Conservation (phyloP, 1,139 yeast species). For the Taphrina wiesneri region DNA sequence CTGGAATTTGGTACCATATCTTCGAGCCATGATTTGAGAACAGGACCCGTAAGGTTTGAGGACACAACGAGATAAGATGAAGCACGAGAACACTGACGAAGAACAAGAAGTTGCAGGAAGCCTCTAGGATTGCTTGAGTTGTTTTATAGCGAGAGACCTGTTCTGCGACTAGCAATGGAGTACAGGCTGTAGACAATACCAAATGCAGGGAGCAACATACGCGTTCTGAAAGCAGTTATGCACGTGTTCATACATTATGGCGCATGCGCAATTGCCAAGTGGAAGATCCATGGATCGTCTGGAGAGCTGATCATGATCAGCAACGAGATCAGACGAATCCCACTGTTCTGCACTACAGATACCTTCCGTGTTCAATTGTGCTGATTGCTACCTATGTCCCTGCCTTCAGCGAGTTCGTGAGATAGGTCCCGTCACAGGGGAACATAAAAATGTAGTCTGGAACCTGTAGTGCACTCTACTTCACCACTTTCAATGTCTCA, state of each 20-base stretch:
- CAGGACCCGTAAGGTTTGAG: too few species aligned
- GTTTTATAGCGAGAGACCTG: not conserved
- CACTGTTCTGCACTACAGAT: too few species aligned
- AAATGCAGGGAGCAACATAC: too few species aligned
- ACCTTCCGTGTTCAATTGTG: too few species aligned
- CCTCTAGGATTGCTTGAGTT: not conserved
- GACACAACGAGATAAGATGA: too few species aligned
- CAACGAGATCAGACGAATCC: too few species aligned
- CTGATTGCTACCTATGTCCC: too few species aligned
- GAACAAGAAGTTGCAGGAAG: not conserved
- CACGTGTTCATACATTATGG: not conserved
- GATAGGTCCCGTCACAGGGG: too few species aligned
- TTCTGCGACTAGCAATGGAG: not conserved
- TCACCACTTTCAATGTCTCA: not conserved
- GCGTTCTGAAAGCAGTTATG: not conserved
- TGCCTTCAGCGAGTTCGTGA: too few species aligned
- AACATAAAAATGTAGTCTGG: too few species aligned
- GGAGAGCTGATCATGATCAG: not conserved
- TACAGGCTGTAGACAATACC: not conserved
- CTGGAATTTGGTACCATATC: slow-evolving; percentile 7
- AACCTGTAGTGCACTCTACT: not conserved
- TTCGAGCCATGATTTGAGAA: slow-evolving; percentile 11
- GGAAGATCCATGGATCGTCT: not conserved
- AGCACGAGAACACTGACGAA: too few species aligned
- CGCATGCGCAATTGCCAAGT: not conserved